Conservation (phyloP, 2,329 filamentous ascomycete species). For the Diaporthe longicolla region DNA sequence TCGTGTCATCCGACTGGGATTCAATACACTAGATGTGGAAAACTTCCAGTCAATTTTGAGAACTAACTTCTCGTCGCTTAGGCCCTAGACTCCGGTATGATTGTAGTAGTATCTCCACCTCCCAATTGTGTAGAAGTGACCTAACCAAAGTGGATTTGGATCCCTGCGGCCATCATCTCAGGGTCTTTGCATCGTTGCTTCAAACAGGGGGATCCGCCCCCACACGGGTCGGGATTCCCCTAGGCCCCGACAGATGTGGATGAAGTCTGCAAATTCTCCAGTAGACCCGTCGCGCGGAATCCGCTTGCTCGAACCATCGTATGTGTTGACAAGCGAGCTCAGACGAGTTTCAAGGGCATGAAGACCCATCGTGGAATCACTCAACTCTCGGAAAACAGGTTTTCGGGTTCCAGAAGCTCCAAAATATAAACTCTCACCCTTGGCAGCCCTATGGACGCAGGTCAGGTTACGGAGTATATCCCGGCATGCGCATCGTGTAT, state of each 20-base stretch:
- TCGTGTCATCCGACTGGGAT: too few species aligned
- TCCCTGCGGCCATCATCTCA: not conserved
- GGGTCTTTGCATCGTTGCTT: not conserved
- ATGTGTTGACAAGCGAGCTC: not conserved
- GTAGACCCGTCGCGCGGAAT: not conserved
- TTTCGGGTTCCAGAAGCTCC: not conserved
- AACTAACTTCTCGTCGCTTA: too few species aligned
- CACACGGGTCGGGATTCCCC: not conserved
- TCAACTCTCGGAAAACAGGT: not conserved
- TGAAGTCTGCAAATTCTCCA: not conserved
- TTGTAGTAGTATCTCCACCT: not conserved
- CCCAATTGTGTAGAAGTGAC: not conserved
- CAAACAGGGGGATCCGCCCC: not conserved
- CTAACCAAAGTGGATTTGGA: not conserved
- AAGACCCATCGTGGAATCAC: not conserved
- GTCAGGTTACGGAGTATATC: not conserved
- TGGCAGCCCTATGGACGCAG: slow-evolving; percentile 8
- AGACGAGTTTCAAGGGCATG: not conserved
- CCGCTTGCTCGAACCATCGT: not conserved
- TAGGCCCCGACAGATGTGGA: not conserved
- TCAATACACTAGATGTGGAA: too few species aligned
- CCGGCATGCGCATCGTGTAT: not conserved
- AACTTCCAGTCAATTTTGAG: too few species aligned
- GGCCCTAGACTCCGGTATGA: not conserved
- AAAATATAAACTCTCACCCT: not conserved